Evolutionary conservation across 345 rosid species (phyloP).

Genomic region (Eucalyptus polybractea): DNA sequence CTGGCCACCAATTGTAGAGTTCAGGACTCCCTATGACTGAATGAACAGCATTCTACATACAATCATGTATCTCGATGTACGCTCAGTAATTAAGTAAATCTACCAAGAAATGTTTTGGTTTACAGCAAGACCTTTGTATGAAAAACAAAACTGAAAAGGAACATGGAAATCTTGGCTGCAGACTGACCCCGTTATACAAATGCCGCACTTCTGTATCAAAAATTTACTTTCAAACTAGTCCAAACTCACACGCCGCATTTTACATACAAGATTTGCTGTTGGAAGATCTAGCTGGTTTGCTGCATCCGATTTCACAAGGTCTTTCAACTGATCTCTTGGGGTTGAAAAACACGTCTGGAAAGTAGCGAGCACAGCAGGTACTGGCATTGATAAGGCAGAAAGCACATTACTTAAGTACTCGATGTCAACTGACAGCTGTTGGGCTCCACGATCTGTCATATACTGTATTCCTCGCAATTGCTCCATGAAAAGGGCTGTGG

Average conservation of each 20-base stretch:
- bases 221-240: conserved; percentile 18
- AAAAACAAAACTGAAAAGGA: not conserved
- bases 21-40: not conserved
- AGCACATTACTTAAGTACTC: conserved; percentile 96
- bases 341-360: conserved; percentile 81
- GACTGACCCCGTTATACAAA: not conserved
- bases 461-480: conserved; percentile 87
- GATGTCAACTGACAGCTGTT: conserved; percentile 79
- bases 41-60: not conserved
- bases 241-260: conserved; percentile 65
- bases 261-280: conserved; percentile 80
- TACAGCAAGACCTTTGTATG: not conserved
- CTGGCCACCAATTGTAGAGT: not conserved
- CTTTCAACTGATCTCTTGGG: conserved; percentile 70
- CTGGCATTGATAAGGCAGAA: conserved; percentile 81
- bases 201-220: not conserved
- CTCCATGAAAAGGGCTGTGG: conserved; percentile 86
- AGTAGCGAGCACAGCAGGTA: conserved; percentile 63
- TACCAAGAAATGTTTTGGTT: not conserved
- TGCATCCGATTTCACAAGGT: conserved; percentile 52
- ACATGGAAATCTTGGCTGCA: not conserved
- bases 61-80: not conserved
- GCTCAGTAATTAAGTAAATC: not conserved
- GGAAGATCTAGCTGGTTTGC: conserved; percentile 71
- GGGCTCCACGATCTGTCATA: conserved; percentile 86